Evolutionary conservation across 2,329 filamentous ascomycete species (phyloP).

Genomic region (Colletotrichum somersetense): DNA sequence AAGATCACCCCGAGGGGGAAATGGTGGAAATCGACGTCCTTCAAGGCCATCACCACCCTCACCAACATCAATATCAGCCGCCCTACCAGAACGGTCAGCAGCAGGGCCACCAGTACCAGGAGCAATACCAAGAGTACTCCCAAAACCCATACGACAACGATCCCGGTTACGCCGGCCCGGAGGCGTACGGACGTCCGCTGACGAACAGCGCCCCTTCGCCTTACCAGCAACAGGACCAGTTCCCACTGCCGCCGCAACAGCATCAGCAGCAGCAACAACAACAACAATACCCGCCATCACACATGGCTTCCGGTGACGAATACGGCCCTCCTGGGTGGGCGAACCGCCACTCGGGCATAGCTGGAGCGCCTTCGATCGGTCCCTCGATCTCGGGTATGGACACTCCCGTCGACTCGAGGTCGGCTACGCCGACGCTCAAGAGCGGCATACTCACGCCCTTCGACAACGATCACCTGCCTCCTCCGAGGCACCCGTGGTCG

Average conservation of each 20-base stretch:
- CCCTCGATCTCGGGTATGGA: constrained; percentile 42
- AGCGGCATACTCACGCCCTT: constrained; percentile 47
- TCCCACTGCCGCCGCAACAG: constrained; percentile 15
- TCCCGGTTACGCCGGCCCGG: constrained; percentile 44
- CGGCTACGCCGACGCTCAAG: constrained; percentile 49
- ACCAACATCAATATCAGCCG: constrained; percentile 37
- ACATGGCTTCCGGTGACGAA: constrained; percentile 32
- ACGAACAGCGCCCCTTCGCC: constrained; percentile 34
- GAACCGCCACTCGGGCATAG: constrained; percentile 39
- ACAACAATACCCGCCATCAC: constrained; percentile 20
- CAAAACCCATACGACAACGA: constrained; percentile 46
- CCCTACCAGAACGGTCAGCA: constrained; percentile 32
- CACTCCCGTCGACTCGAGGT: constrained; percentile 44
- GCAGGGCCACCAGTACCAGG: constrained; percentile 21
- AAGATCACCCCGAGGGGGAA: constrained; percentile 50
- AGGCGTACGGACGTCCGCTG: constrained; percentile 32
- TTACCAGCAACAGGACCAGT: constrained; percentile 32
- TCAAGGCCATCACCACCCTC: constrained; percentile 43
- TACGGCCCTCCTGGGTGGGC: constrained; percentile 41
- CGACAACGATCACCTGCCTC: constrained; percentile 42
- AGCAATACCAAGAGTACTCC: constrained; percentile 44
- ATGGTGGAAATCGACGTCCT: constrained; percentile 53
- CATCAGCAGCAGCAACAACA: constrained; percentile 15
- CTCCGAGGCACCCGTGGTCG: constrained; percentile 38
- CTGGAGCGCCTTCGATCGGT: constrained; percentile 35